A percentile compares a stretch with the other conserved stretches of the same genome.
Conservation (phyloP, 140 eudicot species). For the Stevia rebaudiana region DNA sequence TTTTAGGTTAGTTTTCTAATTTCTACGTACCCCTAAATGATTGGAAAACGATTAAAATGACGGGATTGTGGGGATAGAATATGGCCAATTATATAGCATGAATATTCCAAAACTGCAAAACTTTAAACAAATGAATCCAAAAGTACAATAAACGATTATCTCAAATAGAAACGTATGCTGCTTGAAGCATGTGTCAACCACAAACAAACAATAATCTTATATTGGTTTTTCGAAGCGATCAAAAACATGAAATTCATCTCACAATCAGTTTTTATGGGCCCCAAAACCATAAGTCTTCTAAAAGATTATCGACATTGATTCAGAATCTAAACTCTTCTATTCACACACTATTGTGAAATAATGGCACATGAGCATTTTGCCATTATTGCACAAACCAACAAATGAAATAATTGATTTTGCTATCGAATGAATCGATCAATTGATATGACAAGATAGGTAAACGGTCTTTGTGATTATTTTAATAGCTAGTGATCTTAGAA, state of each 20-base stretch:
- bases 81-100: slow-evolving; percentile 11
- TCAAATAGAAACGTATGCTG: slow-evolving; percentile 13
- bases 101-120: slow-evolving; percentile 33
- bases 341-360: background rate
- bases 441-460: slow-evolving; percentile 21
- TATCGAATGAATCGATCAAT: slow-evolving; percentile 6
- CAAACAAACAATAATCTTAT: slow-evolving; percentile 16
- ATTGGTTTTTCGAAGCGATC: slow-evolving; percentile 1
- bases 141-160: slow-evolving; percentile 17
- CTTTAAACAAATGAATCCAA: slow-evolving; percentile 28
- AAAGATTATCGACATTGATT: background rate
- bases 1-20: no score
- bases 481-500: no score
- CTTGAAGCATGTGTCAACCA: slow-evolving; percentile 23
- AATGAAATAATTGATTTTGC: background rate
- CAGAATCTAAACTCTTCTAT: slow-evolving; percentile 14
- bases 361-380: background rate
- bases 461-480: background rate
- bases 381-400: slow-evolving; percentile 16
- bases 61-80: background rate
- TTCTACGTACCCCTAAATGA: no score
- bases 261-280: background rate
- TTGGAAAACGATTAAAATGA: background rate
- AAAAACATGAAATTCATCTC: slow-evolving; percentile 19
- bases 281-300: background rate